Base-by-base conservation (phyloP, 306 rosid species). In the Abrus precatorius region DNA sequence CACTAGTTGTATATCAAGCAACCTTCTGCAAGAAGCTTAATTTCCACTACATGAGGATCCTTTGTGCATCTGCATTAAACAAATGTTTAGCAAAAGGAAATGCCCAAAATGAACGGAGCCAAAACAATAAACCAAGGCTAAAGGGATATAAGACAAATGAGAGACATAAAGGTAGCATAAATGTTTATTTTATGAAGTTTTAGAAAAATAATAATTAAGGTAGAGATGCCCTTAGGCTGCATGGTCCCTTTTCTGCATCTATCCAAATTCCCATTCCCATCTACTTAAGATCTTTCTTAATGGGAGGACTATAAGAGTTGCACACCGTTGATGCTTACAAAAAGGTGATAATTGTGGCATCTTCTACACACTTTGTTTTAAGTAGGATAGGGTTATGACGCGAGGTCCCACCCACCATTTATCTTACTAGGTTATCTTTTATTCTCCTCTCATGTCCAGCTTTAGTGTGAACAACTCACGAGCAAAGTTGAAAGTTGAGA, bases 211-310 rank as follows among this genome's bases (percentile, higher is more conserved):
- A 80, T 11, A 52, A 52, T 62, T 33, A 76, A 76, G 74, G 47
- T 11, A 27, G 55, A 68, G 84, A 77, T 87, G 73, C 84, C 75
- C 56, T 48, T 76, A 13, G 48, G 70, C 72, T 48, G 40, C 27
- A 81, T 41, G 82, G 82, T 78, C 66, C 83, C 71, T 43, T 75
- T 74, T 30, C 4, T 50, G 84, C 82, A 86, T 86, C 86, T 70
- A 75, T 86, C 86, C 89, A n/a, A 82, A 78, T 85, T 77, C 85
- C 62, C 14, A 52, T 83, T 83, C 80, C 72, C 65, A 28, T 49
- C 64, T 20, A 30, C 5, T 12, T 32, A 71, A 75, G 27, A 75
- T 80, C 70, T 69, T 74, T 81, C 10, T 13, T 49, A 61, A 66
- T 69, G 84, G 84, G 50, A 74, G 80, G 87, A 72, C 72, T 14